Percentiles rank a stretch among this genome's conserved stretches.
These are phyloP conservation scores for Ascochyta lentis DNA, from an alignment of 2,329 filamentous ascomycete species.

Conservation along the genomic window DNA sequence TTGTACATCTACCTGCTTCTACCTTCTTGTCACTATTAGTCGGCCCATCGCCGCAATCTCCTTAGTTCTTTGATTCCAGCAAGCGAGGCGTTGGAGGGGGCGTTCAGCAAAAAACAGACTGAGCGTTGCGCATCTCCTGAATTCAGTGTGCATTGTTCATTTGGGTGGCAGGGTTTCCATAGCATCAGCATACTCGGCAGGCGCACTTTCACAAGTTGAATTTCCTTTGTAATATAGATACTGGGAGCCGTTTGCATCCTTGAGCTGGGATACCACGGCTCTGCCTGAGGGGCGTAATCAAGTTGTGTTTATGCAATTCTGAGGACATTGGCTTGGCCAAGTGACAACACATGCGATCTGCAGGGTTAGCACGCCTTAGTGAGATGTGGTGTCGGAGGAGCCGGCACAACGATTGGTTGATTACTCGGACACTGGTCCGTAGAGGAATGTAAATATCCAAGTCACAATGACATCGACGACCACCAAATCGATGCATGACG, in stretches of 20 bases:
- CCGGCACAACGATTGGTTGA: slow-evolving; percentile 5
- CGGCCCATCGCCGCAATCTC: slow-evolving; percentile 7
- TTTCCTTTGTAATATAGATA: slow-evolving; percentile 18
- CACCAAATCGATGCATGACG: background rate
- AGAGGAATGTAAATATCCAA: slow-evolving; percentile 4
- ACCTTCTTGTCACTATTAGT: slow-evolving; percentile 22
- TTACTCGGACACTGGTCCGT: background rate
- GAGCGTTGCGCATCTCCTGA: slow-evolving; percentile 8
- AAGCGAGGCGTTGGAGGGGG: slow-evolving; percentile 38
- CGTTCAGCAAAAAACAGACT: slow-evolving; percentile 21
- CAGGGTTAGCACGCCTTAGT: slow-evolving; percentile 13
- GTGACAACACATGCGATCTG: slow-evolving; percentile 10
- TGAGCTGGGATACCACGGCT: slow-evolving; percentile 24
- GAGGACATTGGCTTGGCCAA: slow-evolving; percentile 2
- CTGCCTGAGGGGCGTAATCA: slow-evolving; percentile 9
- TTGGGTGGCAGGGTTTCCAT: slow-evolving; percentile 11
- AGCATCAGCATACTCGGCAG: slow-evolving; percentile 15
- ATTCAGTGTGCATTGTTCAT: slow-evolving; percentile 13
- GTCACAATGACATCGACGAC: slow-evolving; percentile 9
- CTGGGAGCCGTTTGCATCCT: slow-evolving; percentile 13
- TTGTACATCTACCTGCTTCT: slow-evolving; percentile 20
- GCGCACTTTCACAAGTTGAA: slow-evolving; percentile 8
- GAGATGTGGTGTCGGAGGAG: slow-evolving; percentile 10
- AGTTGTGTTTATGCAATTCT: slow-evolving; percentile 4
- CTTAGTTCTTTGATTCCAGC: slow-evolving; percentile 24